Percentiles rank a stretch among this genome's conserved stretches.
Evolutionary conservation across 331 rosid genomes (phyloP).

Genomic region (Malus hybrid): DNA sequence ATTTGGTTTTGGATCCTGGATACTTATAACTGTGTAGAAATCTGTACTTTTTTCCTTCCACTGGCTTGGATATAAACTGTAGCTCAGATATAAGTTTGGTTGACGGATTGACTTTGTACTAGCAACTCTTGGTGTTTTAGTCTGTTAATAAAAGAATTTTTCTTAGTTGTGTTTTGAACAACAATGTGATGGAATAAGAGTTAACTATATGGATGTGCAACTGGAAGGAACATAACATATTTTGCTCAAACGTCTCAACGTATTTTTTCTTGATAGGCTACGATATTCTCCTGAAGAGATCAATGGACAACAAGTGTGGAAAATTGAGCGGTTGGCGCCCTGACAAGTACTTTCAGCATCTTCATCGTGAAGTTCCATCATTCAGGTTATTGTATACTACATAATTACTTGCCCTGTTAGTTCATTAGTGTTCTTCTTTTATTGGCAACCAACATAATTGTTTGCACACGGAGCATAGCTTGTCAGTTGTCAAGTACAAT

Average conservation of each 20-base stretch:
- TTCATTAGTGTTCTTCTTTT: not conserved
- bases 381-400: not conserved
- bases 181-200: too few species aligned
- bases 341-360: slow-evolving; percentile 34
- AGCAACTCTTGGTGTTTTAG: not conserved
- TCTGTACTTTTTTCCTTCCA: not conserved
- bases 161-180: not conserved
- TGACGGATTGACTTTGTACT: not conserved
- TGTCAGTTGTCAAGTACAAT: not conserved
- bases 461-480: not conserved
- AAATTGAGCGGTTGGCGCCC: slow-evolving; percentile 85
- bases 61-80: slow-evolving; percentile 4
- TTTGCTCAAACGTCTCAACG: not conserved
- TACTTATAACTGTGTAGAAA: not conserved
- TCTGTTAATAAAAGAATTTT: not conserved
- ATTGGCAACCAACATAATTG: not conserved
- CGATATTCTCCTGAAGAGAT: slow-evolving; percentile 56
- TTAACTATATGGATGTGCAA: too few species aligned
- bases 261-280: slow-evolving; percentile 53
- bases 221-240: not conserved
- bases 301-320: slow-evolving; percentile 64
- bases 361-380: slow-evolving; percentile 5
- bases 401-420: not conserved
- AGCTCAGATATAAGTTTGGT: not conserved
- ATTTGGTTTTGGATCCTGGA: not conserved